Evolutionary conservation across 1,284 basidiomycete species (phyloP).

Genomic region (Microbotryum saponariae): DNA sequence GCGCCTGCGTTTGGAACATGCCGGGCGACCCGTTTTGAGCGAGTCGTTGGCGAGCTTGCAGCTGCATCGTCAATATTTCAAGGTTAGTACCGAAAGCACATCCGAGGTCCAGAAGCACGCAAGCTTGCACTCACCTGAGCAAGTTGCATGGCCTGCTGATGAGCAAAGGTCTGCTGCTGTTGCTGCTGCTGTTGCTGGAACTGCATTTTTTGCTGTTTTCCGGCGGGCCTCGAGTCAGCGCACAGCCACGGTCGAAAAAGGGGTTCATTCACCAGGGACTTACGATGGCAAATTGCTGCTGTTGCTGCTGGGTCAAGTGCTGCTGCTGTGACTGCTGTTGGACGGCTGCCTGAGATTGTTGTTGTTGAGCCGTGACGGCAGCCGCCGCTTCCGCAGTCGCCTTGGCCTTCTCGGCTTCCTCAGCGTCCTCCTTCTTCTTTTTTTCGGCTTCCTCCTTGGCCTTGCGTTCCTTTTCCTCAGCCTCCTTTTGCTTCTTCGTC

Average conservation of each 20-base stretch:
- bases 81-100: too few species aligned
- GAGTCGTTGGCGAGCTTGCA: too few species aligned
- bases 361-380: too few species aligned
- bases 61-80: too few species aligned
- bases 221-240: too few species aligned
- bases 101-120: not conserved
- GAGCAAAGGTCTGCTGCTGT: not conserved
- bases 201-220: not conserved
- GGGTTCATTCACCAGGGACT: not conserved
- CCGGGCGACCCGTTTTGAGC: too few species aligned
- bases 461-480: not conserved
- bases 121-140: not conserved
- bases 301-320: not conserved
- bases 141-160: not conserved
- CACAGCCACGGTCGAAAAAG: too few species aligned
- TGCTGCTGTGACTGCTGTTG: not conserved
- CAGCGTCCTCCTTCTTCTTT: not conserved
- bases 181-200: slow-evolving; percentile 3
- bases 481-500: slow-evolving; percentile 7
- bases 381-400: too few species aligned
- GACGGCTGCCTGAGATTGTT: too few species aligned
- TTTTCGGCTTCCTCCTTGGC: not conserved
- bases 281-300: not conserved
- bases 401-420: too few species aligned
- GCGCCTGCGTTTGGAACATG: too few species aligned